Base-by-base conservation (phyloP, 305 asterid genomes). In the Fraxinus velutina region DNA sequence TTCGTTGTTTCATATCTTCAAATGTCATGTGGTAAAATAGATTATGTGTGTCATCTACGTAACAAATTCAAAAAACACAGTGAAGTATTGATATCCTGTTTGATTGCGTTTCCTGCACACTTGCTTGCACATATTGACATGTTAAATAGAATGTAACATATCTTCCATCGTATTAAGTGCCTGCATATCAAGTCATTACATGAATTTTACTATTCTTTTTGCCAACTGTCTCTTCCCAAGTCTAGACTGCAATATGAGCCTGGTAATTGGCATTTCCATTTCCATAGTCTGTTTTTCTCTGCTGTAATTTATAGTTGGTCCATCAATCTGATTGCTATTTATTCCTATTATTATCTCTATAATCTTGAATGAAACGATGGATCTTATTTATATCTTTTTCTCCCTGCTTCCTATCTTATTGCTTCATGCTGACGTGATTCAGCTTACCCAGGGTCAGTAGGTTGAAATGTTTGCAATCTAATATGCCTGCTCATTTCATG, bases 361-460 rank as follows among this genome's bases (percentile, higher is more conserved):
- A 71, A 57, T 70, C 32, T 78, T 83, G 50, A 57, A 21, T 37
- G 57, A 73, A 66, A 52, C 7, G 37, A 82, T 78, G 24, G 30
- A 60, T 76, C 27, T 52, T 70, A 3, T 81, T 66, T 60, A 27
- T 62, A 50, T 15, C 13, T 57, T 15, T 60, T 21, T 2, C 33
- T n/a, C n/a, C 32, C n/a, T 50, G 21, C 72, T 15, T 21, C 71
- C 71, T 9, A 32, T 7, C 70, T 4, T 44, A 44, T 37, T 62
- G 21, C 81, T 82, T 22, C 77, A 68, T 32, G 77, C 71, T 47
- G 77, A 78, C 21, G 7, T 75, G 50, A 77, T 52, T 82, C 10
- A 37, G 68, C 79, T 47, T 44, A 13, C 27, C 66, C n/a, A 21
- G 68, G 0, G 34, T 27, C 33, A n/a, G 34, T 15, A 10, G 64